Base-by-base conservation (phyloP, 495 filamentous ascomycete species). In the Neurospora sp. region DNA sequence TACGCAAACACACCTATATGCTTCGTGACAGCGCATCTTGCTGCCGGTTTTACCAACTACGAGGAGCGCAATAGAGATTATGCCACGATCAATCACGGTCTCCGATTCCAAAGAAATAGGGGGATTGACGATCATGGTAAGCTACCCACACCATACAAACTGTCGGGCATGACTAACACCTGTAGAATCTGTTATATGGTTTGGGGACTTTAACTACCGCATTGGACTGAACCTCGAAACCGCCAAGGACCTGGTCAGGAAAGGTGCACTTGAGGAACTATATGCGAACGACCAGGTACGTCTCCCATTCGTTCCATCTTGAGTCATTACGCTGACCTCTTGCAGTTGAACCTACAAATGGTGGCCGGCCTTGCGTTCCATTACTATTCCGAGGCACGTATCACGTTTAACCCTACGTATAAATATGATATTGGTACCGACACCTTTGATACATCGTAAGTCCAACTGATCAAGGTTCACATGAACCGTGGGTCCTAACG, bases 171-270 rank as follows among this genome's bases (percentile, higher is more conserved):
- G 11, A 10, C 40, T 9, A 20, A 40, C 16, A 62, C 77, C 16
- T n/a, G 20, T 46, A 86, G 85, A 98, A 79, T 90, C 89, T 35
- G 90, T 98, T n/a, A 92, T 99, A 73, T 99, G 96, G 96, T 86
- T 97, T 62, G 96, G 96, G 9, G 96, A 99, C 81, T 99, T 99
- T 84, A 99, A 99, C 78, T 99, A 99, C 83, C 90, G 96, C 38
- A 97, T 99, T 77, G 96, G 94, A 4, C 84, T 98, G 71, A 87
- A 86, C 27, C 89, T 94, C 76, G 94, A 97, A 48, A 90, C 85
- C 74, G 93, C 94, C 27, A 90, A 92, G 74, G 88, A 90, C 71
- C 85, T 96, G 35, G 87, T 97, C 69, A 84, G 88, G 69, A 84
- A 87, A 54, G 84, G 86, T 16, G 90, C 98, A 76, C 85, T 94